Evolutionary conservation across 345 rosid genomes (phyloP).

Genomic region (Passiflora organensis): DNA sequence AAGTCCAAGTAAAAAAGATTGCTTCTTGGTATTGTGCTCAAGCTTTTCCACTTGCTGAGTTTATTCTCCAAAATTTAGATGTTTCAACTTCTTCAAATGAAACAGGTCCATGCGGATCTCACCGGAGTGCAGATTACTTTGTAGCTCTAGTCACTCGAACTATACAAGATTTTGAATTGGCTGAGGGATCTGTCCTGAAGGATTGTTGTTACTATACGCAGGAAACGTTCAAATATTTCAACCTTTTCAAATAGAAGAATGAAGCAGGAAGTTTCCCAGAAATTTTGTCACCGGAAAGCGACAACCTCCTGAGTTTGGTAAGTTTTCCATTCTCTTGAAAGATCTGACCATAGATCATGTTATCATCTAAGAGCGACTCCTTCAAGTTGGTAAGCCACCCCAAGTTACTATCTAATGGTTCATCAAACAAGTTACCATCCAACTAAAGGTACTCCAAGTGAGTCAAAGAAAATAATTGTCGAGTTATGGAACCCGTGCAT

Average conservation of each 20-base stretch:
- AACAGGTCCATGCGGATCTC: neutral
- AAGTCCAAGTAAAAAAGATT: slow-evolving; percentile 19
- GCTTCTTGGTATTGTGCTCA: neutral
- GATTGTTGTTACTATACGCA: neutral
- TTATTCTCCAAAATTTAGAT: neutral
- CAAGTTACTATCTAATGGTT: neutral
- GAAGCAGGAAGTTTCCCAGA: slow-evolving; percentile 4
- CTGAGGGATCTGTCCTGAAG: neutral
- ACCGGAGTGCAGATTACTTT: neutral
- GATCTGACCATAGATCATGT: neutral
- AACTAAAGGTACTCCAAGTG: neutral
- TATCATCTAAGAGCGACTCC: neutral
- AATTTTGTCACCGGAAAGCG: neutral
- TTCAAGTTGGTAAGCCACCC: neutral
- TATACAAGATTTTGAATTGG: neutral
- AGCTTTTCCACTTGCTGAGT: neutral
- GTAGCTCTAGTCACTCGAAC: neutral
- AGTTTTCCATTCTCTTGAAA: slow-evolving; percentile 1
- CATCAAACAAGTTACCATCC: neutral
- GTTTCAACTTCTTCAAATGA: neutral
- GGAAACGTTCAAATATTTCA: neutral
- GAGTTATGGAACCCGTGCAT: neutral
- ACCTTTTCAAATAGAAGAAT: neutral
- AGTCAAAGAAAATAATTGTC: neutral
- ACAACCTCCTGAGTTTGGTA: neutral